Conservation (phyloP, 441 rosid genomes). For the Arabidopsis lyrata region DNA sequence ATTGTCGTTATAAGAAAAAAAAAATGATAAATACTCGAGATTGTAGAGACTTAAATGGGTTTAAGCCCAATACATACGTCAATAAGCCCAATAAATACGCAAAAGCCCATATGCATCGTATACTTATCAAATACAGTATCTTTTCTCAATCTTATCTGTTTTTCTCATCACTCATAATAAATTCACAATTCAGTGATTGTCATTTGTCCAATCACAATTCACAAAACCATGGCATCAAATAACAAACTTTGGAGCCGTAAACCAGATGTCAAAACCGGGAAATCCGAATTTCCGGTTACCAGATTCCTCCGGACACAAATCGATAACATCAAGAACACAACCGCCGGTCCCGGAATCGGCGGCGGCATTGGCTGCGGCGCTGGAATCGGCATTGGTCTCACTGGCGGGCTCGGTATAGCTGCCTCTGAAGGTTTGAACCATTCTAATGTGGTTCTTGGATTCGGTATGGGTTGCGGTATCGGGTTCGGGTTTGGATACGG, state of each 20-base stretch:
- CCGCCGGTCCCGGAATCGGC: conserved; percentile 74
- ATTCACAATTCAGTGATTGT: background rate
- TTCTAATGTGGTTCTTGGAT: conserved; percentile 57
- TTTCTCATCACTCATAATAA: conserved; percentile 2
- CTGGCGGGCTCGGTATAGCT: conserved; percentile 67
- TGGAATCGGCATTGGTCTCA: conserved; percentile 69
- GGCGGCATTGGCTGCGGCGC: conserved; percentile 76
- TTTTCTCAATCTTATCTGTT: conserved; percentile 18
- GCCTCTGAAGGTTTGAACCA: conserved; percentile 60
- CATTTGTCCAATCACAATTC: conserved; percentile 5
- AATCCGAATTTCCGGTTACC: conserved; percentile 55
- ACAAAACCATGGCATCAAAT: conserved; percentile 48
- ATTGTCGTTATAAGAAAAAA: too few species aligned
- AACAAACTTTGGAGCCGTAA: conserved; percentile 56
- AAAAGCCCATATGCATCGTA: background rate
- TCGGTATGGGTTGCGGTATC: conserved; percentile 77
- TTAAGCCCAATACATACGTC: conserved; percentile 21
- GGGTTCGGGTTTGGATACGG: conserved; percentile 79
- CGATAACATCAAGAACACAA: conserved; percentile 50
- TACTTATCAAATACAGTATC: background rate
- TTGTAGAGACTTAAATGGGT: background rate
- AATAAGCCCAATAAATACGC: background rate
- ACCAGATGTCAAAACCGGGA: conserved; percentile 41
- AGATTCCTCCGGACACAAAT: conserved; percentile 56
- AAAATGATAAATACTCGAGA: too few species aligned